These are phyloP conservation scores for Acorus gramineus DNA, from an alignment of 106 monocot species.

Conservation along the genomic window DNA sequence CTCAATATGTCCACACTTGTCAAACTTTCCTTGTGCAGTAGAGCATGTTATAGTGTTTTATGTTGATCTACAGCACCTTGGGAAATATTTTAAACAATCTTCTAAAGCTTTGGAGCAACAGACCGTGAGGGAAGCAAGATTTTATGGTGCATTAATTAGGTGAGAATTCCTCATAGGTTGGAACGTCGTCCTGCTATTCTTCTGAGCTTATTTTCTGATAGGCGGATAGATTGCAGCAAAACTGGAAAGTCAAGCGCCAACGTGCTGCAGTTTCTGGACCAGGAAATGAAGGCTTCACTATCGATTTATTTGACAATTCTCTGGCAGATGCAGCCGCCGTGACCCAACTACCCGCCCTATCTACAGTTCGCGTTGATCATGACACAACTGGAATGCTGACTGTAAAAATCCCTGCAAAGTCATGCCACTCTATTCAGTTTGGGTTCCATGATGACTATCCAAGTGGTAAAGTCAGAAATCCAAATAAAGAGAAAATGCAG, in stretches of 20 bases:
- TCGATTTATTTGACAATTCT: constrained; percentile 74
- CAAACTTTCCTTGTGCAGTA: too few relatives aligned
- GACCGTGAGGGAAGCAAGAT: constrained; percentile 66
- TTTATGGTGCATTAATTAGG: constrained; percentile 91
- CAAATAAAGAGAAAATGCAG: constrained; percentile 23
- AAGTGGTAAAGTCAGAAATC: constrained; percentile 12
- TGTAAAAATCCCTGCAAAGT: constrained; percentile 61
- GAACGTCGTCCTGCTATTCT: too few relatives aligned
- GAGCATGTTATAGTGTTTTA: background rate
- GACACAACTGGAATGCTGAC: constrained; percentile 60
- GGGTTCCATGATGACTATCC: constrained; percentile 31
- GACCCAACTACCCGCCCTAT: constrained; percentile 29
- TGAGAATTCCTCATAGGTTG: constrained; percentile 2
- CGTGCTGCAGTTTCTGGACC: constrained; percentile 43
- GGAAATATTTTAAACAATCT: constrained; percentile 84
- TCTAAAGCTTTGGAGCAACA: constrained; percentile 86
- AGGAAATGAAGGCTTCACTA: constrained; percentile 64
- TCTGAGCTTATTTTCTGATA: constrained; percentile 4
- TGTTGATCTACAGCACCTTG: constrained; percentile 56
- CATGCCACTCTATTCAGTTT: constrained; percentile 43
- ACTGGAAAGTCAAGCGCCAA: constrained; percentile 97
- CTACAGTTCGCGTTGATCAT: constrained; percentile 59
- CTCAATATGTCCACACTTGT: too few relatives aligned
- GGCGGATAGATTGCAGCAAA: constrained; percentile 71
- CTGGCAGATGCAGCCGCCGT: constrained; percentile 25